A percentile compares a stretch with the other conserved stretches of the same genome.
phyloP scores from a whole-genome alignment of 2,329 filamentous ascomycete species.

The Gnomoniopsis smithogilvyi region DNA sequence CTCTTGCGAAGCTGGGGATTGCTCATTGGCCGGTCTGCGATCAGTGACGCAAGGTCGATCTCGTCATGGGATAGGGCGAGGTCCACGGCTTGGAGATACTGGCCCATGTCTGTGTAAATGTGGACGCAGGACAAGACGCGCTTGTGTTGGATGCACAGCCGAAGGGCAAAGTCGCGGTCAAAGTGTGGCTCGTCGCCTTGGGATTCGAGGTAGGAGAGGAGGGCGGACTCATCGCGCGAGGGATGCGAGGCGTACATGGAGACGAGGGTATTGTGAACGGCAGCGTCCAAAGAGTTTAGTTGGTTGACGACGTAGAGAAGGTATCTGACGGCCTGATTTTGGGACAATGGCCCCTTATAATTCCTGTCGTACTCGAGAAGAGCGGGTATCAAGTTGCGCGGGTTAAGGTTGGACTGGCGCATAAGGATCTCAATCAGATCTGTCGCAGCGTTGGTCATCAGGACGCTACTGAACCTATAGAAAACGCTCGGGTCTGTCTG shows the following conservation, averaged over 20 bases:
- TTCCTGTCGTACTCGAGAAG: constrained; percentile 90
- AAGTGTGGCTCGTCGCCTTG: constrained; percentile 85
- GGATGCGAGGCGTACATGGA: constrained; percentile 90
- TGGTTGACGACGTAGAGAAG: constrained; percentile 91
- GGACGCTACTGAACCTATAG: constrained; percentile 94
- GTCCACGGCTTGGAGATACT: constrained; percentile 90
- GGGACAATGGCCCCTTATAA: constrained; percentile 61
- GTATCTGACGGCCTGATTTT: constrained; percentile 93
- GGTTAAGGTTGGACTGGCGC: constrained; percentile 81
- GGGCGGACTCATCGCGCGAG: constrained; percentile 77
- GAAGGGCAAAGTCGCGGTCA: constrained; percentile 93
- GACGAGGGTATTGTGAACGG: constrained; percentile 94
- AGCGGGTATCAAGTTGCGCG: constrained; percentile 86
- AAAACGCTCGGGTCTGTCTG: constrained; percentile 92
- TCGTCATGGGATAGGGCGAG: constrained; percentile 87
- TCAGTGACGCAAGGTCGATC: constrained; percentile 82
- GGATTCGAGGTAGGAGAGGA: constrained; percentile 85
- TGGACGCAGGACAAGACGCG: constrained; percentile 93
- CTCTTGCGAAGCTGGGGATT: constrained; percentile 83
- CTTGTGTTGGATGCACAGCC: constrained; percentile 91
- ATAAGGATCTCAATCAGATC: constrained; percentile 95
- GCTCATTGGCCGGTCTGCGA: constrained; percentile 81
- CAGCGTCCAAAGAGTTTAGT: constrained; percentile 73
- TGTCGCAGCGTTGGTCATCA: constrained; percentile 83
- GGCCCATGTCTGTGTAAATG: constrained; percentile 95